Base-by-base conservation (phyloP, 2,329 filamentous ascomycete genomes). In the Aplosporella prunicola region DNA sequence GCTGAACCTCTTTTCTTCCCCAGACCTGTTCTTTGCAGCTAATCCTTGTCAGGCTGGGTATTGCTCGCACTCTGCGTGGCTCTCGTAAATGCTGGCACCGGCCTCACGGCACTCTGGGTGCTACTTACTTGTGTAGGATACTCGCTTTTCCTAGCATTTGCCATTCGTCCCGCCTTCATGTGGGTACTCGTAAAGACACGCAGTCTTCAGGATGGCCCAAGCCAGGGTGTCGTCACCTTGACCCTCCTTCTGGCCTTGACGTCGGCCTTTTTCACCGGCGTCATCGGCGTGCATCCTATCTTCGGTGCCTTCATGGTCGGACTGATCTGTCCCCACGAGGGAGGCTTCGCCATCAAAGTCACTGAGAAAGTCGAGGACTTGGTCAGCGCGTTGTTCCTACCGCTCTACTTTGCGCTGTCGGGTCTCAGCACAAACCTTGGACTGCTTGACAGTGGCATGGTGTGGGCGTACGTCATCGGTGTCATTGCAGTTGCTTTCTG, bases 301-400 rank as follows among this genome's bases (percentile, higher is more conserved):
- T 96, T 96, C 51, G 89, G 89, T 27, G 87, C 82, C 3, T 96
- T 96, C 56, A 69, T 95, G 41, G 76, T 89, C 27, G 89, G 89
- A 2, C 59, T 96, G 17, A 91, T 96, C 40, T 87, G 87, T 48
- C 89, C 88, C 0, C 87, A 91, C 52, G 83, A 93, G 41, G 82
- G 83, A 32, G 84, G 87, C 18, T 93, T 94, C 52, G 82, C 85
- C 15, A 91, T 94, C 60, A 88, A 88, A 47, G 67, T 94, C 26
- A 91, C 86, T 0, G 87, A 94, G 54, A 95, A 95, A 67, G 80
- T 96, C 42, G 89, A 96, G 57, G 89, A 96, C 69, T 65, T 95
- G 9, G 80, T 95, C 20, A 77, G 79, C 0, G 80, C 82, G 1
- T 64, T 96, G 1, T 87, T 96, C 48, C 60, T 95, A 8, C 89